Evolutionary conservation across 2,329 filamentous ascomycete species (phyloP).

Genomic region (Massarina eburnea): DNA sequence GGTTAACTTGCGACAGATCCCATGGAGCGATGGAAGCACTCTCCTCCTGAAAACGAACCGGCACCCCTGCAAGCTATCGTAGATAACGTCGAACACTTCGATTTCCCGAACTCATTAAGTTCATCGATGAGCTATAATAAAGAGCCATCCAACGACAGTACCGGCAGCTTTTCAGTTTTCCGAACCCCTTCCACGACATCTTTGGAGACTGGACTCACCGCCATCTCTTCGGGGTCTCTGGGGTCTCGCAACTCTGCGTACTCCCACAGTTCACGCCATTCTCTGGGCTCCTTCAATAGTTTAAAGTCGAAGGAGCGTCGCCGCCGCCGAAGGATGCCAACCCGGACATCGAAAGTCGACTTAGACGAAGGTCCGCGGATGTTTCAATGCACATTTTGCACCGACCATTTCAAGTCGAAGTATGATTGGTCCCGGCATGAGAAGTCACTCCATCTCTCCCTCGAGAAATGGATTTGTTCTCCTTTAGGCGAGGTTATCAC

Average conservation of each 20-base stretch:
- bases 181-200: slow-evolving; percentile 57
- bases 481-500: slow-evolving; percentile 59
- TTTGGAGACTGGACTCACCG: slow-evolving; percentile 52
- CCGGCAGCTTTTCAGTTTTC: slow-evolving; percentile 53
- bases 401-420: slow-evolving; percentile 44
- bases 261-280: slow-evolving; percentile 59
- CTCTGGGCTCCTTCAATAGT: slow-evolving; percentile 59
- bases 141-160: slow-evolving; percentile 52
- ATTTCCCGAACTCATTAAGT: slow-evolving; percentile 31
- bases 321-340: slow-evolving; percentile 54
- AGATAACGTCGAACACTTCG: slow-evolving; percentile 55
- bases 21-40: slow-evolving; percentile 69
- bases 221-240: slow-evolving; percentile 56
- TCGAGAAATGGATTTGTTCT: slow-evolving; percentile 56
- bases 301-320: slow-evolving; percentile 58
- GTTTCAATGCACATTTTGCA: slow-evolving; percentile 45
- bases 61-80: slow-evolving; percentile 65
- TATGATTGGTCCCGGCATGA: slow-evolving; percentile 47
- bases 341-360: slow-evolving; percentile 31
- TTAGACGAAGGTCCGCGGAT: slow-evolving; percentile 23
- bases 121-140: slow-evolving; percentile 46
- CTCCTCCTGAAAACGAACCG: slow-evolving; percentile 69
- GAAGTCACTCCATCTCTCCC: slow-evolving; percentile 41
- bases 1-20: slow-evolving; percentile 58
- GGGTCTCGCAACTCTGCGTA: slow-evolving; percentile 59